Evolutionary conservation across 768 basidiomycete species (phyloP).

Genomic region (Collybiopsis confluens): DNA sequence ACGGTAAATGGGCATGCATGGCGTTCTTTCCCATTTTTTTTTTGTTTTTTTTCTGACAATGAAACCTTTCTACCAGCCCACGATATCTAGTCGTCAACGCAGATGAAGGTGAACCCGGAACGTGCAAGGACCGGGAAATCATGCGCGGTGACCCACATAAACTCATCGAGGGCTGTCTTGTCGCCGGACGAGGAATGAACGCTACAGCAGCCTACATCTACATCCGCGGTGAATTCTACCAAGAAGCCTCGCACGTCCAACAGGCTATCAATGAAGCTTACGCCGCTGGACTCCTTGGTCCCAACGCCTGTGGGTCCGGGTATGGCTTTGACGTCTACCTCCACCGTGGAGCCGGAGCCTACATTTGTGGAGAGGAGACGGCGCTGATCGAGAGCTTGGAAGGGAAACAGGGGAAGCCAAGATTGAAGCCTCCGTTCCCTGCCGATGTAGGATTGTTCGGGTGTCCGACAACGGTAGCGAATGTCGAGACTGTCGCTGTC

Average conservation of each 20-base stretch:
- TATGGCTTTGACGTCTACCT: conserved; percentile 97
- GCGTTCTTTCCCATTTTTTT: no score
- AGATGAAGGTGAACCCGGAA: conserved; percentile 97
- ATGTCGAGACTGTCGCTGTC: conserved; percentile 97
- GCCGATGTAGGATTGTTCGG: conserved; percentile 98
- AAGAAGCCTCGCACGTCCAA: conserved; percentile 90
- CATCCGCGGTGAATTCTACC: conserved; percentile 97
- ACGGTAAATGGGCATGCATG: conserved; percentile 51
- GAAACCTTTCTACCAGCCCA: conserved; percentile 61
- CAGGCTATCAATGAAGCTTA: conserved; percentile 97
- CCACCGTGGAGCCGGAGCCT: conserved; percentile 97
- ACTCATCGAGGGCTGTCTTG: conserved; percentile 94
- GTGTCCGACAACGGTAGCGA: conserved; percentile 95
- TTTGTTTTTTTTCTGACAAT: no score
- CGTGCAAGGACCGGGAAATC: conserved; percentile 99
- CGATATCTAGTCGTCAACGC: conserved; percentile 97
- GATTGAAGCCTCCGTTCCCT: conserved; percentile 97
- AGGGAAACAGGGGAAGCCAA: conserved; percentile 97
- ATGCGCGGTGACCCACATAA: conserved; percentile 98
- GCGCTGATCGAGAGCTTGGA: conserved; percentile 96
- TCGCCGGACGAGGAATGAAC: conserved; percentile 97
- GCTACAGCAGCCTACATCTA: conserved; percentile 99
- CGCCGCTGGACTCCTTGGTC: conserved; percentile 81
- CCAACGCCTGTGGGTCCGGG: conserved; percentile 87
- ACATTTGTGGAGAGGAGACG: conserved; percentile 98